These are phyloP conservation scores for Verticillium zaregamsianum DNA, from an alignment of 2,329 filamentous ascomycete genomes.

Conservation along the genomic window DNA sequence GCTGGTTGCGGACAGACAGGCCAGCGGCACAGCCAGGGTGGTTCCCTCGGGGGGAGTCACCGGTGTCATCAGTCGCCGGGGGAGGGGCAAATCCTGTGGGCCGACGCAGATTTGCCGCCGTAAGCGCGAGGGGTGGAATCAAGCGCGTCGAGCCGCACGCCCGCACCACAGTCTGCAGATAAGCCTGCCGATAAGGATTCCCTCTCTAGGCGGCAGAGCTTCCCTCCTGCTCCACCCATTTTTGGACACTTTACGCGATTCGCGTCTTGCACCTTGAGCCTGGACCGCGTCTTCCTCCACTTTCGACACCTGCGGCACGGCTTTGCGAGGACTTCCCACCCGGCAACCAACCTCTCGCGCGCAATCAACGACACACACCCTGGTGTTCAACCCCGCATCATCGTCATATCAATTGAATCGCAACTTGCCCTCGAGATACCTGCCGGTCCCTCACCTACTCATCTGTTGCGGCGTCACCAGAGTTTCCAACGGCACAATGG, in stretches of 20 bases:
- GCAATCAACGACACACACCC: neutral
- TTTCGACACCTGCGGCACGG: neutral
- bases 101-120: neutral
- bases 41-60: neutral
- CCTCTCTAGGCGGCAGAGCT: neutral
- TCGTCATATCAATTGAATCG: neutral
- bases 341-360: neutral
- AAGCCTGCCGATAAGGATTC: neutral
- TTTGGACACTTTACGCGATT: conserved; percentile 4
- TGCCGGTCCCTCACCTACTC: neutral
- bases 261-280: neutral
- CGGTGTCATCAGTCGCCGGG: neutral
- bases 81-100: neutral
- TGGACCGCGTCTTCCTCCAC: neutral
- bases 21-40: too few species aligned
- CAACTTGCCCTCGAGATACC: neutral
- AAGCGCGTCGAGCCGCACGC: neutral
- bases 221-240: neutral
- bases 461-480: too few species aligned
- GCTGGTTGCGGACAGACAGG: neutral
- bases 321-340: neutral
- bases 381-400: neutral
- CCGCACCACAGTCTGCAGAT: neutral
- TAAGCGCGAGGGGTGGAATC: neutral
- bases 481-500: conserved; percentile 28